phyloP scores from a whole-genome alignment of 2,329 filamentous ascomycete species.

The Epichloe hybrida region DNA sequence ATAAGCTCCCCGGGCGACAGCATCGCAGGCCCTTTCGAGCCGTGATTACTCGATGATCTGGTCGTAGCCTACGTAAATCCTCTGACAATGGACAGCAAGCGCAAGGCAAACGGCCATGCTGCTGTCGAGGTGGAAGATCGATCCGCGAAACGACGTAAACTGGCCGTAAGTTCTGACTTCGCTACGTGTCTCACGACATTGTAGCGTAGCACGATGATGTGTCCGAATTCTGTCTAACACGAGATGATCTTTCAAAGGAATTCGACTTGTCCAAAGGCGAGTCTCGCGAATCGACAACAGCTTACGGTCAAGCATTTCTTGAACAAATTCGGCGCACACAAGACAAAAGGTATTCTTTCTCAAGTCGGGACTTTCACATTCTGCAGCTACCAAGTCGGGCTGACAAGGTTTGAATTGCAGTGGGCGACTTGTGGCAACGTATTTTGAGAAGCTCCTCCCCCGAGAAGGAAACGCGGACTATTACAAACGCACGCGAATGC shows the following conservation, averaged over 20 bases:
- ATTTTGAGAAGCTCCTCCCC: conserved; percentile 63
- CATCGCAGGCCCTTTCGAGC: conserved; percentile 7
- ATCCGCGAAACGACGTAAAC: conserved; percentile 41
- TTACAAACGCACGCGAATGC: conserved; percentile 63
- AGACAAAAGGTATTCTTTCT: conserved; percentile 60
- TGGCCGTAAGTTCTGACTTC: conserved; percentile 26
- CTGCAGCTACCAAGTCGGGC: background rate
- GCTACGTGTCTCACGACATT: background rate
- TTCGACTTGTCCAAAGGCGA: conserved; percentile 44
- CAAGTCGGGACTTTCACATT: background rate
- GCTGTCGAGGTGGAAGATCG: conserved; percentile 36
- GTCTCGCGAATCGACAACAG: conserved; percentile 53
- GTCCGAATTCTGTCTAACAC: background rate
- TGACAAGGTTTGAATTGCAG: conserved; percentile 22
- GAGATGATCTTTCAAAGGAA: conserved; percentile 12
- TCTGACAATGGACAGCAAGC: conserved; percentile 40
- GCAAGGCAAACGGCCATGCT: conserved; percentile 37
- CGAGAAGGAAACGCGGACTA: conserved; percentile 55
- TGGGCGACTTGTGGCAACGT: conserved; percentile 59
- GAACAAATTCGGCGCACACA: conserved; percentile 61
- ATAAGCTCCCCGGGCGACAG: background rate
- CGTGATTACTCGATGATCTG: conserved; percentile 11
- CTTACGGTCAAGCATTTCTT: conserved; percentile 59
- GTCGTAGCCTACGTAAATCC: conserved; percentile 11
- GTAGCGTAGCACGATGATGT: too few species aligned